Conservation (phyloP, 148 eudicot genomes). For the Cornus kousa region DNA sequence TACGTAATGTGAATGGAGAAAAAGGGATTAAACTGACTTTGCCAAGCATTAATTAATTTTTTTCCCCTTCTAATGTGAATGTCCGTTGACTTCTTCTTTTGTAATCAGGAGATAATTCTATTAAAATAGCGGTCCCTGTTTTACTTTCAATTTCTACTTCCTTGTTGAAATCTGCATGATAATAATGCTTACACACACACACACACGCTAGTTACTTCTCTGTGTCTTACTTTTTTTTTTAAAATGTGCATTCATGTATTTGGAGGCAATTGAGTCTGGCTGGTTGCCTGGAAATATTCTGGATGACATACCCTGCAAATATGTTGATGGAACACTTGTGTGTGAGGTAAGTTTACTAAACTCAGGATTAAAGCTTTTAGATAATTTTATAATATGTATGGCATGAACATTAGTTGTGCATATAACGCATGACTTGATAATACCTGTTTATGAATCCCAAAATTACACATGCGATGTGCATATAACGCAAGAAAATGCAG, state of each 20-base stretch:
- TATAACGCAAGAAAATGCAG: no score
- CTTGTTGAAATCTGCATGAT: background rate
- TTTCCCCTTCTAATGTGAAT: background rate
- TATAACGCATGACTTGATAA: no score
- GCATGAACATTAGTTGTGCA: background rate
- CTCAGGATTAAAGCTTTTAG: background rate
- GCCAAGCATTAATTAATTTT: background rate
- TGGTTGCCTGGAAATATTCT: conserved; percentile 82
- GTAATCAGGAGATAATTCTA: background rate
- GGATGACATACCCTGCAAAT: conserved; percentile 95
- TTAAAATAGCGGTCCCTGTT: background rate
- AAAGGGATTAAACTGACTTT: background rate
- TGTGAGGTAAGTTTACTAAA: conserved; percentile 68
- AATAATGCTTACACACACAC: background rate
- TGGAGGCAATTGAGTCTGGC: conserved; percentile 91
- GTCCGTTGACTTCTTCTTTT: background rate
- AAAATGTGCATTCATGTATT: conserved; percentile 1
- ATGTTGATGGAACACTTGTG: conserved; percentile 55
- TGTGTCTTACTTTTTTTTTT: conserved; percentile 1
- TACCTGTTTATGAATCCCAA: background rate
- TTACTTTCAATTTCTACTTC: background rate
- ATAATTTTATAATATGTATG: no score
- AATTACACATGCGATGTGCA: no score
- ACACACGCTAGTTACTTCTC: background rate
- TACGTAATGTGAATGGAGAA: background rate